Conservation (phyloP, 257 asterid genomes). For the Echium plantagineum region DNA sequence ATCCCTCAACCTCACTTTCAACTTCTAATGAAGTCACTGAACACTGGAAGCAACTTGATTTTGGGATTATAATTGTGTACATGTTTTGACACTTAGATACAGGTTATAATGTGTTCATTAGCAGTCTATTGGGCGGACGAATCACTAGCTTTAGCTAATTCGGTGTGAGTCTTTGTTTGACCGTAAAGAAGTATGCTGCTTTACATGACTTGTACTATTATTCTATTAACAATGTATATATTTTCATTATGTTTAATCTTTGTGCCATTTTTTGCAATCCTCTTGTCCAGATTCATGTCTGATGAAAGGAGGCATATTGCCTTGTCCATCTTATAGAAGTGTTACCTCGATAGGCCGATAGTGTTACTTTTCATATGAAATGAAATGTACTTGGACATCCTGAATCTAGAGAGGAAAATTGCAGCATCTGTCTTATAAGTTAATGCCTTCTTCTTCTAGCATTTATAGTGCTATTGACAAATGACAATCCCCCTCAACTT, state of each 20-base stretch:
- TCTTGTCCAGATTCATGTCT: not conserved
- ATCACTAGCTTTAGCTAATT: not conserved
- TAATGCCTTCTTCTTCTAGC: not conserved
- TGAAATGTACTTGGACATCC: not conserved
- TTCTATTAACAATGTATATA: not conserved
- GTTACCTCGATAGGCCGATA: not conserved
- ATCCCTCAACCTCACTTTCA: slow-evolving; percentile 12
- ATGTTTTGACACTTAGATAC: not conserved
- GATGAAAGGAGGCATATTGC: not conserved
- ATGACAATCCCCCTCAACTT: not conserved
- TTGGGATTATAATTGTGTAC: not conserved
- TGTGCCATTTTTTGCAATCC: too few species aligned
- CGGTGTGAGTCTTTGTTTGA: not conserved
- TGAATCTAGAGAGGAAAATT: not conserved
- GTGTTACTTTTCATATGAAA: not conserved
- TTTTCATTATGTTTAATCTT: not conserved
- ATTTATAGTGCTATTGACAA: not conserved
- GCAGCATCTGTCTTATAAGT: not conserved
- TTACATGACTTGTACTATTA: not conserved
- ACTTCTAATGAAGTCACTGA: slow-evolving; percentile 38
- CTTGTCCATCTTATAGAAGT: not conserved
- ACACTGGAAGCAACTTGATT: slow-evolving; percentile 52
- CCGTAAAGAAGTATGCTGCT: not conserved
- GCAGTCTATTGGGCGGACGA: not conserved
- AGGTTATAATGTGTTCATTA: not conserved